Evolutionary conservation across 2,329 filamentous ascomycete species (phyloP).

Genomic region (Trichoderma citrinoviride): DNA sequence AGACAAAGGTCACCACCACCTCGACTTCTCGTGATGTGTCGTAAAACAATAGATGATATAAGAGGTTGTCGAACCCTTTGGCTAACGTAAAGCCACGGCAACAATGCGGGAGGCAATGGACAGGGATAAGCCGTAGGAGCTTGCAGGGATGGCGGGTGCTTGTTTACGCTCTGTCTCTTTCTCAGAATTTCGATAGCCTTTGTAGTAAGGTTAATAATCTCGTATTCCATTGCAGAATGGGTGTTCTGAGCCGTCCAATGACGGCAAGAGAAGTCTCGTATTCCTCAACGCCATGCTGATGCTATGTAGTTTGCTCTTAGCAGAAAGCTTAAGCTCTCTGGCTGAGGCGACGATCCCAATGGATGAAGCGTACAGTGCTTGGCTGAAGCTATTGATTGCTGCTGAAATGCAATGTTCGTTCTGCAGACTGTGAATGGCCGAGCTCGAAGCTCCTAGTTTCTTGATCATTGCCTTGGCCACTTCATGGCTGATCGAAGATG

Average conservation of each 20-base stretch:
- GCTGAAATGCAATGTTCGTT: constrained; percentile 3
- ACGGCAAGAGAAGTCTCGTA: constrained; percentile 13
- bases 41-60: neutral
- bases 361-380: constrained; percentile 16
- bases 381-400: constrained; percentile 12
- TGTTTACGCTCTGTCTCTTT: neutral
- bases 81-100: neutral
- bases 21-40: neutral
- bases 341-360: constrained; percentile 15
- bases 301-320: neutral
- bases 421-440: constrained; percentile 10
- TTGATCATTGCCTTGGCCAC: constrained; percentile 1
- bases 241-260: constrained; percentile 12
- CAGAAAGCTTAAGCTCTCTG: constrained; percentile 8
- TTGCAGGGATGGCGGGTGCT: neutral
- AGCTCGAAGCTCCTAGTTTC: neutral
- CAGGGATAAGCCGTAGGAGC: neutral
- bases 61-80: neutral
- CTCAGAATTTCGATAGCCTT: neutral
- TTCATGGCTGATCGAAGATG: constrained; percentile 13
- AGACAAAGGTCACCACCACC: neutral
- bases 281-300: constrained; percentile 3
- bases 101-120: neutral
- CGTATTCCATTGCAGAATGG: constrained; percentile 18
- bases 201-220: constrained; percentile 17